Conservation (phyloP, 2,329 filamentous ascomycete genomes). For the Didymella segeticola region DNA sequence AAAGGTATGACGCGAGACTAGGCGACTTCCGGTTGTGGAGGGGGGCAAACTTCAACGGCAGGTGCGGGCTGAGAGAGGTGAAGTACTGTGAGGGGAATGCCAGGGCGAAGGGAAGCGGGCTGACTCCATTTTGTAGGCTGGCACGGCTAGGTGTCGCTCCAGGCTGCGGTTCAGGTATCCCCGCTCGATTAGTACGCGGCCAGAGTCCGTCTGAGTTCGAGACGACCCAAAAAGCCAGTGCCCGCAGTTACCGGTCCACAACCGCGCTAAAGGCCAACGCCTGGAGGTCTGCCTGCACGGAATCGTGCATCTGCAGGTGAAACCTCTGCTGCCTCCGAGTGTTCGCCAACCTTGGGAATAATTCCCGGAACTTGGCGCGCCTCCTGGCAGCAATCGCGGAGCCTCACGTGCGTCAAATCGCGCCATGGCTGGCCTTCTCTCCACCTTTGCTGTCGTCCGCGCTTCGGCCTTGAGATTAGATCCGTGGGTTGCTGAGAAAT, state of each 20-base stretch:
- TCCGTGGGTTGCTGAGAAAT: constrained; percentile 29
- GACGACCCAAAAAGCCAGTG: constrained; percentile 11
- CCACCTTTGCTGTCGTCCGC: constrained; percentile 16
- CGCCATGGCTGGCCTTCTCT: constrained; percentile 22
- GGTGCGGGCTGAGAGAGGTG: neutral
- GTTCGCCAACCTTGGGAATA: constrained; percentile 16
- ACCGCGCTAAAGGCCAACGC: constrained; percentile 6
- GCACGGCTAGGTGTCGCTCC: constrained; percentile 8
- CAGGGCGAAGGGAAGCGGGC: constrained; percentile 19
- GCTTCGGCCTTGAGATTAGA: constrained; percentile 18
- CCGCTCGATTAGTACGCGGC: constrained; percentile 13
- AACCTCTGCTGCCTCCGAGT: constrained; percentile 22
- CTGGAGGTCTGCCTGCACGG: constrained; percentile 19
- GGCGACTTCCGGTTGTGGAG: constrained; percentile 21
- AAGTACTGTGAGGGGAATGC: neutral
- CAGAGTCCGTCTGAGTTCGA: constrained; percentile 15
- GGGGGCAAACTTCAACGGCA: constrained; percentile 7
- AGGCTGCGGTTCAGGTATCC: constrained; percentile 13
- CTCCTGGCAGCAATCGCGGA: constrained; percentile 4
- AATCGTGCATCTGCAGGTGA: constrained; percentile 32
- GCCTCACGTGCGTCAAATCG: constrained; percentile 22
- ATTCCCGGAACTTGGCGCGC: constrained; percentile 12
- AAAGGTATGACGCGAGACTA: constrained; percentile 23
- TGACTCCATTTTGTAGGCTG: constrained; percentile 22
- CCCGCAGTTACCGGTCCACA: constrained; percentile 6